These are phyloP conservation scores for Botrytis sinoallii DNA, from an alignment of 2,329 filamentous ascomycete species.

Conservation along the genomic window DNA sequence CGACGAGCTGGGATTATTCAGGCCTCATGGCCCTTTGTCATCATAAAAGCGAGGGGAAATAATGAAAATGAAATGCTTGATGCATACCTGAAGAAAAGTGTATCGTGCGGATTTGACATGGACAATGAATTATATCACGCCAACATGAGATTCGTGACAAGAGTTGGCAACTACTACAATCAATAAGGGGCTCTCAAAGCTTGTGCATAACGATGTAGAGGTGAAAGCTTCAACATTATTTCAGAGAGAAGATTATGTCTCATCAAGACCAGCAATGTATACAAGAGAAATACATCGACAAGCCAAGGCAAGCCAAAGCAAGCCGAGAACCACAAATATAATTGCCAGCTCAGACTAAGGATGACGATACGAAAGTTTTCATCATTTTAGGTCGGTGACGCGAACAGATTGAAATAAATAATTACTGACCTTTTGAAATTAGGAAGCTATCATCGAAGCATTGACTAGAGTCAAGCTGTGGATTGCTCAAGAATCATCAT, in stretches of 20 bases:
- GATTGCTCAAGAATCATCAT: conserved; percentile 43
- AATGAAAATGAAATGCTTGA: not conserved
- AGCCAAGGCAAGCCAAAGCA: conserved; percentile 36
- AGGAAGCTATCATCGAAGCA: not conserved
- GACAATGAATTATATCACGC: not conserved
- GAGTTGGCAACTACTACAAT: not conserved
- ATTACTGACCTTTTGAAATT: conserved; percentile 15
- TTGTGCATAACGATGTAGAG: too few species aligned
- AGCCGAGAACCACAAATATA: conserved; percentile 34
- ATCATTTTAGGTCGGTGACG: conserved; percentile 57
- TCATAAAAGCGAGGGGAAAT: conserved; percentile 59
- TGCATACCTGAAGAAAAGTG: conserved; percentile 2
- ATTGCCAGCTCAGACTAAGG: conserved; percentile 76
- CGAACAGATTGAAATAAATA: conserved; percentile 3
- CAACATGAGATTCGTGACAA: not conserved
- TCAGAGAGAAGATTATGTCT: conserved; percentile 55
- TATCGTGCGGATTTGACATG: not conserved
- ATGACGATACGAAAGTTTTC: conserved; percentile 90
- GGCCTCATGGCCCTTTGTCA: conserved; percentile 97
- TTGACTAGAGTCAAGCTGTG: not conserved
- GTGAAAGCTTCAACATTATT: conserved; percentile 17
- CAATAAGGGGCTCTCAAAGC: not conserved
- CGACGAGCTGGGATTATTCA: conserved; percentile 99
- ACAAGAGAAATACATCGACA: conserved; percentile 30
- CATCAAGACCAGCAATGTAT: conserved; percentile 43